Evolutionary conservation across 2,329 filamentous ascomycete genomes (phyloP), one percentile per base, ranked within the genome.

Genomic region (Endothia cerciana): DNA sequence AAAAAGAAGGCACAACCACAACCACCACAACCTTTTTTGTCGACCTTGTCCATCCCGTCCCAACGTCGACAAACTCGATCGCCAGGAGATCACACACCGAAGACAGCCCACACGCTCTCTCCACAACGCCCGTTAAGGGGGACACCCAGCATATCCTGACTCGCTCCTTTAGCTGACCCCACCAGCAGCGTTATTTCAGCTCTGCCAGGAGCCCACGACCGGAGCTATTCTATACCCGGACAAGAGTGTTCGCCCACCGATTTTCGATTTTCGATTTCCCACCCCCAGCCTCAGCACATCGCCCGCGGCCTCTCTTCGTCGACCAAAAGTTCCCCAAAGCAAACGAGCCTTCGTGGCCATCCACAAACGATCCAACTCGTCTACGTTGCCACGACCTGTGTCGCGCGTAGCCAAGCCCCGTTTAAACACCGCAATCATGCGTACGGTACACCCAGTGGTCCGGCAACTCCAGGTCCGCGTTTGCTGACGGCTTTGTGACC

Each of bases 351-450:
- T 17, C 61, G 40, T n/a, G 53, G 28, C 53, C 41, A 33, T 36
- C 51, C n/a, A 36, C 19, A 10, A 63, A 36, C 61, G n/a, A 36
- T 60, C 62, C 57, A 41, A 43, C 47, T 51, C 40, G 62, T 67
- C 62, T 67, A 67, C 67, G 67, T n/a, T 64, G 67, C 67, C 59
- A 47, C 71, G 65, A 69, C 64, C 22, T 22, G 79, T 75, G 79
- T 58, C 80, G 83, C 82, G 82, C 81, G 77, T 79, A 72, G 76
- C 77, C 76, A 73, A 74, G 75, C 45, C 77, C 78, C 40, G 38
- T 43, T 13, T 8, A 47, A 61, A 61, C 55, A 80, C 81, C 84
- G 85, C 85, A 85, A 88, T 81, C 82, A 88, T 88, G 85, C 82
- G 85, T 88, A 79, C 68, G 65, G 38, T 59, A 69, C 62, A 61